These are phyloP conservation scores for Eleusine coracana DNA, from an alignment of 176 grass and related monocot genomes.

Conservation along the genomic window DNA sequence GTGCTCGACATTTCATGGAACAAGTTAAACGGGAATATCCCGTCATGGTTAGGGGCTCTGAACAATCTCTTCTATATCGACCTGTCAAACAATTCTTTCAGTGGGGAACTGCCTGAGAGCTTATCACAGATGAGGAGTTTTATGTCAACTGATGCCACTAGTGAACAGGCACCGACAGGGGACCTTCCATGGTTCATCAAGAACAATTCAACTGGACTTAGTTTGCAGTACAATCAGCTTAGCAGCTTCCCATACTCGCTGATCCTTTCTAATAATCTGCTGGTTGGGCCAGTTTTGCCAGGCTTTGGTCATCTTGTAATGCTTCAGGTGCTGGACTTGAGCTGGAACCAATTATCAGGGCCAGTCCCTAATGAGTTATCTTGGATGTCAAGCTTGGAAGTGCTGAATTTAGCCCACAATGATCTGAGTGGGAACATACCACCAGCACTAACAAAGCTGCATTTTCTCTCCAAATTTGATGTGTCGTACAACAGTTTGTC, in stretches of 20 bases:
- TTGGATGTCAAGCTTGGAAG: conserved; percentile 50
- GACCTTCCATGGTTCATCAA: conserved; percentile 47
- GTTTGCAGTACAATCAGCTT: conserved; percentile 57
- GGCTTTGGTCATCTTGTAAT: conserved; percentile 45
- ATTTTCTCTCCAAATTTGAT: conserved; percentile 57
- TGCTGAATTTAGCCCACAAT: conserved; percentile 55
- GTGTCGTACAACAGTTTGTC: conserved; percentile 56
- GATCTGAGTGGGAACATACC: conserved; percentile 60
- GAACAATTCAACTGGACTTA: conserved; percentile 33
- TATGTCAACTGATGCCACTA: neutral
- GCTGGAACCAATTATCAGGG: conserved; percentile 56
- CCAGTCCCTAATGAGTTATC: conserved; percentile 58
- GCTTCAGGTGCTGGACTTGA: conserved; percentile 56
- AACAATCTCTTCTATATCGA: conserved; percentile 69
- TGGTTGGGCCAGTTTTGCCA: conserved; percentile 47
- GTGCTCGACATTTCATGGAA: conserved; percentile 80
- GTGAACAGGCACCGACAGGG: neutral
- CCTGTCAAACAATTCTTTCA: conserved; percentile 63
- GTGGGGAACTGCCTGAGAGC: conserved; percentile 56
- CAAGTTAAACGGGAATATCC: conserved; percentile 53
- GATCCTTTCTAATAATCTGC: conserved; percentile 42
- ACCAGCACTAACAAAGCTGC: conserved; percentile 41
- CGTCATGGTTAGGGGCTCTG: conserved; percentile 51
- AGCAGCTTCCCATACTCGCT: conserved; percentile 58
- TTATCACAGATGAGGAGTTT: conserved; percentile 54